Evolutionary conservation across 352 stramenopile genomes (phyloP).

Genomic region (Globisporangium rhizosaccharum): DNA sequence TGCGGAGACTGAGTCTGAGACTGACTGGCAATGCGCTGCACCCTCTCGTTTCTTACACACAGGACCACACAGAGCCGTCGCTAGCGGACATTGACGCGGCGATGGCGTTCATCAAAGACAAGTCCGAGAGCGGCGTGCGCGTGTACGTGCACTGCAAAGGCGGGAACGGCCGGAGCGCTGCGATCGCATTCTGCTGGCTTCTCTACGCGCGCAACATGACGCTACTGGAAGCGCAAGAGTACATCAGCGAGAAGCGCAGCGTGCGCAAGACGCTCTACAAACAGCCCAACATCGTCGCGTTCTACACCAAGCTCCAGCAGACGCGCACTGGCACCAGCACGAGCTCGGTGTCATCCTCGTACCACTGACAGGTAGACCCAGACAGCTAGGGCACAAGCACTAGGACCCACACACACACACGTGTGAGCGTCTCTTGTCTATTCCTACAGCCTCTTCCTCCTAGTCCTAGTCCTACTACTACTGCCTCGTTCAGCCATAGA

Average conservation of each 20-base stretch:
- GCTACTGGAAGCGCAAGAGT: slow-evolving; percentile 77
- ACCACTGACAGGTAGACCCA: no score
- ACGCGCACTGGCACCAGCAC: not conserved
- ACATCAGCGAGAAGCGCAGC: slow-evolving; percentile 83
- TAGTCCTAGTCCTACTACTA: no score
- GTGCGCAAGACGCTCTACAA: slow-evolving; percentile 88
- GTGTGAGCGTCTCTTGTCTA: no score
- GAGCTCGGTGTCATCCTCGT: no score
- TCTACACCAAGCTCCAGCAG: slow-evolving; percentile 51
- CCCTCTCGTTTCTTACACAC: not conserved
- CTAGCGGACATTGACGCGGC: slow-evolving; percentile 59
- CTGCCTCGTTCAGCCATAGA: slow-evolving; percentile 20
- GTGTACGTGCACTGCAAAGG: slow-evolving; percentile 97
- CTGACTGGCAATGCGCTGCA: not conserved
- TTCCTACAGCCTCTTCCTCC: no score
- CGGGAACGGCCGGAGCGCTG: slow-evolving; percentile 91
- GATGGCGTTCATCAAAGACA: slow-evolving; percentile 88
- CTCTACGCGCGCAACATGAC: slow-evolving; percentile 69
- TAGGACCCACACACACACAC: no score
- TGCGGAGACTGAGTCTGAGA: not conserved
- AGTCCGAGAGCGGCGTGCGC: slow-evolving; percentile 73
- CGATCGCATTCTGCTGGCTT: slow-evolving; percentile 90
- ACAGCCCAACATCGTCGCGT: slow-evolving; percentile 85
- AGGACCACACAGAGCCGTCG: slow-evolving; percentile 81
- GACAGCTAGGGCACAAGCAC: no score